Evolutionary conservation across 2,329 filamentous ascomycete genomes (phyloP), one percentile per base, ranked within the genome.

Genomic region (Epichloe typhina): DNA sequence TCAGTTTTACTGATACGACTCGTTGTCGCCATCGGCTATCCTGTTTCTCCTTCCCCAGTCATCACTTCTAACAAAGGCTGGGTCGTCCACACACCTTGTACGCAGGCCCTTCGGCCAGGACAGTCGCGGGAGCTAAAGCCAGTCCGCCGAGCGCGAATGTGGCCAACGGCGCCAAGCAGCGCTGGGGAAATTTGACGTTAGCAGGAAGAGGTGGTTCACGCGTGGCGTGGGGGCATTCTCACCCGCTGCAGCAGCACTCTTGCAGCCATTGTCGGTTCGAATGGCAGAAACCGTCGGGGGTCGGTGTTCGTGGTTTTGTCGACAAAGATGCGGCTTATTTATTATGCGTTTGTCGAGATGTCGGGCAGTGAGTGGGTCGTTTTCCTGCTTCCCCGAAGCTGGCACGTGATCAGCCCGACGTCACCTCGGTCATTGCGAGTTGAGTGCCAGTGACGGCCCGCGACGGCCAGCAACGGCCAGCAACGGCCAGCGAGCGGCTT

Each of bases 201-300:
- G 51, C 56, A 63, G 68, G 58, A 61, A 33, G 33, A 48, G 47
- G 49, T 52, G 49, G 55, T 54, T 50, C 50, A 49, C 47, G 7
- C 23, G 44, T 54, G 48, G 49, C 36, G 3, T n/a, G 19, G 36
- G 46, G 13, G 9, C 2, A 13, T 43, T 44, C 69, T 64, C 62
- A 80, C 77, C 72, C 71, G 72, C 67, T 72, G 73, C 61, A 79
- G 68, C 66, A 80, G 69, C 67, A 79, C 69, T 77, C 76, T 75
- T 62, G 76, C 72, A 69, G 76, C 76, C 77, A 80, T 80, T 47
- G 45, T 57, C 31, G 40, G 17, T 71, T 71, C 71, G 74, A 73
- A 75, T 72, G 71, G 67, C 58, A 59, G 57, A 26, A 26, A 55
- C 55, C 53, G 52, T 50, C 42, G 38, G n/a, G n/a, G 59, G 55